Conservation (phyloP, 2,329 filamentous ascomycete genomes). For the Nothopassalora personata region DNA sequence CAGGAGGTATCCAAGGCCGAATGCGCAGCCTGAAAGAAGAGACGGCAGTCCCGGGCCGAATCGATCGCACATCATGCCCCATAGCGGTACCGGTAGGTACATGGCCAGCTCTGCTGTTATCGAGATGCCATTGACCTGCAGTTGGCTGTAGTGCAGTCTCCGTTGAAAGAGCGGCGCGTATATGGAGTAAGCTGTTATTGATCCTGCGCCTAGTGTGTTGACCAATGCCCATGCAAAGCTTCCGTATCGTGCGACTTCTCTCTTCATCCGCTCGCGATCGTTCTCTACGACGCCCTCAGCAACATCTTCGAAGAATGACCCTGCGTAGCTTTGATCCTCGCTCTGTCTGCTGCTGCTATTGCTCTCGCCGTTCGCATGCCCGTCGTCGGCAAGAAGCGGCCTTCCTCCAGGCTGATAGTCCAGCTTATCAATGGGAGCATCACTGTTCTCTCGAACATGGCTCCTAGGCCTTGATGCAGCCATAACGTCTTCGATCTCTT, state of each 20-base stretch:
- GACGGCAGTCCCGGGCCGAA: constrained; percentile 74
- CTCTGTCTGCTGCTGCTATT: constrained; percentile 29
- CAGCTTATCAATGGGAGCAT: constrained; percentile 45
- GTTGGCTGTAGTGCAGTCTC: constrained; percentile 78
- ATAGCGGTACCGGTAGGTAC: constrained; percentile 85
- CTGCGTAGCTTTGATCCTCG: constrained; percentile 43
- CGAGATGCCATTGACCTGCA: constrained; percentile 85
- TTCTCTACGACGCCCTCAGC: constrained; percentile 56
- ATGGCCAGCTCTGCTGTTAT: constrained; percentile 82
- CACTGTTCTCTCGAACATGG: constrained; percentile 15
- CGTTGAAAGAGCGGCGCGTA: constrained; percentile 89
- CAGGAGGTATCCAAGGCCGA: constrained; percentile 74
- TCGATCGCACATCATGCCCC: constrained; percentile 89
- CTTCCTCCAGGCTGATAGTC: constrained; percentile 42
- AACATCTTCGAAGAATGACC: constrained; percentile 55
- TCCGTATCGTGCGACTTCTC: constrained; percentile 48
- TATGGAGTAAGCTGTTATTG: constrained; percentile 87
- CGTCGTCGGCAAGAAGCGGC: constrained; percentile 38
- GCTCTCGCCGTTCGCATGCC: constrained; percentile 14
- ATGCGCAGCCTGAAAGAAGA: constrained; percentile 64
- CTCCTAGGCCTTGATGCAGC: constrained; percentile 11
- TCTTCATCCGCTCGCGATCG: constrained; percentile 51
- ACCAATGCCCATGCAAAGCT: constrained; percentile 58
- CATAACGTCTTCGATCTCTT: background rate
- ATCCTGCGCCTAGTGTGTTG: constrained; percentile 74